Evolutionary conservation across 2,329 filamentous ascomycete genomes (phyloP), one percentile per base, ranked within the genome.

Genomic region (Alternaria triticimaculans): DNA sequence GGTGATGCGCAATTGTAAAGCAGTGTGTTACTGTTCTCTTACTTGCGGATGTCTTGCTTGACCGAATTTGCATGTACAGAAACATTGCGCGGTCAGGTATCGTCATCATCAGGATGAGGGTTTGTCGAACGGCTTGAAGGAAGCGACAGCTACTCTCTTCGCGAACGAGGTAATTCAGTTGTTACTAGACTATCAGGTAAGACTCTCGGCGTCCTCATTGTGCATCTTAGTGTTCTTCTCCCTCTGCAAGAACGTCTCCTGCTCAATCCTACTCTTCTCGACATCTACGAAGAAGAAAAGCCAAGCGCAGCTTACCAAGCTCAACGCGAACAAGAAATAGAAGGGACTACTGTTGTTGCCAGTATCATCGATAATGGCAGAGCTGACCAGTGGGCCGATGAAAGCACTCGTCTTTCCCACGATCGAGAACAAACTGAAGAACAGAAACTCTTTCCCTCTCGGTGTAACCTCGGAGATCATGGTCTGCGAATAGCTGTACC

Each of bases 381-480:
- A 88, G 60, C 86, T 88, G n/a, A 92, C 88, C 25, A 92, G 80
- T 0, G 89, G 90, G 0, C 89, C 89, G 59, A 92, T 90, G 69
- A 91, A 91, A 1, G 86, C 87, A 8, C 86, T 88, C 0, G 89
- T 89, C 78, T 92, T 92, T 48, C 89, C 89, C 26, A 91, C 86
- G 69, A 91, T 90, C 65, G 86, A 88, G 78, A 91, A 91, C 1
- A 92, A 78, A 50, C 84, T 87, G 83, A 92, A 92, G 82, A 92
- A 92, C 11, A 92, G 80, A 70, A 90, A 91, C 68, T 91, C 90
- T 71, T 90, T 88, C 41, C 89, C 89, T 6, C 87, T 83, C 0
- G 89, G 89, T 0, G 89, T 90, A 3, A 92, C 88, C 69, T 90
- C 89, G 3, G 86, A 88, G 68, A 92, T 92, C 85, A 92, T 89